Evolutionary conservation across 768 basidiomycete species (phyloP).

Genomic region (Boletus subcaerulescens): DNA sequence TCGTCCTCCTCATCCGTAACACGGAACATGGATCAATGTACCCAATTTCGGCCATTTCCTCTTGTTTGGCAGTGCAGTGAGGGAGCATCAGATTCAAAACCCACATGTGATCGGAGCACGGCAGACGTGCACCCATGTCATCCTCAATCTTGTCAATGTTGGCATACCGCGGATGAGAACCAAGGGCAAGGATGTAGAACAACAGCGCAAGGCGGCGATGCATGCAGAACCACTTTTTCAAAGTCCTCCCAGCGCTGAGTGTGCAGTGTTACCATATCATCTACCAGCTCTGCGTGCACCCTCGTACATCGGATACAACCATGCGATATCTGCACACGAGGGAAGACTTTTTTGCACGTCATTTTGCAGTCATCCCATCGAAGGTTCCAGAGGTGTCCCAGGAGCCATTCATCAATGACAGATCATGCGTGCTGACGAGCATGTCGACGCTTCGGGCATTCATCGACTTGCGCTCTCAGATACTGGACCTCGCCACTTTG

Average conservation of each 20-base stretch:
- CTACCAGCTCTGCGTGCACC: constrained; percentile 84
- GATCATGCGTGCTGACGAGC: constrained; percentile 63
- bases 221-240: constrained; percentile 54
- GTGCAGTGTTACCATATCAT: constrained; percentile 83
- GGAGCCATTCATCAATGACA: constrained; percentile 58
- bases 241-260: constrained; percentile 69
- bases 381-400: constrained; percentile 49
- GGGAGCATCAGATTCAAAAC: constrained; percentile 69
- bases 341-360: constrained; percentile 81
- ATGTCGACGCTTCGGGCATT: constrained; percentile 69
- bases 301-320: constrained; percentile 73
- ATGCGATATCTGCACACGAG: constrained; percentile 84
- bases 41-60: constrained; percentile 86
- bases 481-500: constrained; percentile 82
- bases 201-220: constrained; percentile 25
- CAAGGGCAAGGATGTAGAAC: constrained; percentile 38
- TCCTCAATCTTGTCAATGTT: constrained; percentile 71
- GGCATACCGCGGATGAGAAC: constrained; percentile 62
- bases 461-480: constrained; percentile 77
- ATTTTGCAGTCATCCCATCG: constrained; percentile 72
- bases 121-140: constrained; percentile 72
- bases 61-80: constrained; percentile 62
- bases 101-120: constrained; percentile 71
- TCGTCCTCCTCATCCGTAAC: constrained; percentile 79
- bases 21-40: constrained; percentile 59